Evolutionary conservation across 2,329 filamentous ascomycete genomes (phyloP), one percentile per base, ranked within the genome.

Genomic region (Cadophora luteo-olivacea): DNA sequence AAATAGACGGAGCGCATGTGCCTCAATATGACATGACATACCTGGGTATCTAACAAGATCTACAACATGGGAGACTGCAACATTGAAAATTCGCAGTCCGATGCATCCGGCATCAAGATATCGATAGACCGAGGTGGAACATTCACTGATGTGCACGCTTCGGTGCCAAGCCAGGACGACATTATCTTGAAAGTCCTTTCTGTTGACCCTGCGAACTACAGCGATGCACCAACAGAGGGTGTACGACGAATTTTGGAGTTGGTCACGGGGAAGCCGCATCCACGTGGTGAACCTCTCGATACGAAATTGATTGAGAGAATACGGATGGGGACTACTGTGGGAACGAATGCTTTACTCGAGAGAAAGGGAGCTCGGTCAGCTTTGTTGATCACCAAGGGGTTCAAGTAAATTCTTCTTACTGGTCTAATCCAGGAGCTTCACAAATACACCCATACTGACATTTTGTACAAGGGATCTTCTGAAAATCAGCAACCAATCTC

Each of bases 1-100:
- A 54, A 16, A 54, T 54, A 29, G 24, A 29, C 51, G 12, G 24
- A 32, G 51, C 51, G 24, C 51, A 54, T 54, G 51, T 54, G 51
- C 12, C 41, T 16, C 41, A 45, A 45, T 16, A 45, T 45, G 41
- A 45, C 16, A 45, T 45, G 41, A 45, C 29, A 29, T 29, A 29
- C 29, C 29, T 29, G 29, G 16, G 16, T 16, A 45, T 45, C 41
- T 45, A 6, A 45, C 16, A 45, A 45, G 11, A 16, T 19, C 41
- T 11, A 45, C 11, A 45, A 45, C 4, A 45, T 45, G 41, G 41
- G 41, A 45, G 41, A 45, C 41, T 45, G 16, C 41, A 6, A 45
- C 4, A 19, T 19, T 5, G 41, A 45, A 45, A 45, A 11, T 5
- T 45, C 41, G 4, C 11, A 2, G 4, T 45, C 41, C 41, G 41